phyloP scores from a whole-genome alignment of 257 asterid genomes.

The Coffea eugenioides region DNA sequence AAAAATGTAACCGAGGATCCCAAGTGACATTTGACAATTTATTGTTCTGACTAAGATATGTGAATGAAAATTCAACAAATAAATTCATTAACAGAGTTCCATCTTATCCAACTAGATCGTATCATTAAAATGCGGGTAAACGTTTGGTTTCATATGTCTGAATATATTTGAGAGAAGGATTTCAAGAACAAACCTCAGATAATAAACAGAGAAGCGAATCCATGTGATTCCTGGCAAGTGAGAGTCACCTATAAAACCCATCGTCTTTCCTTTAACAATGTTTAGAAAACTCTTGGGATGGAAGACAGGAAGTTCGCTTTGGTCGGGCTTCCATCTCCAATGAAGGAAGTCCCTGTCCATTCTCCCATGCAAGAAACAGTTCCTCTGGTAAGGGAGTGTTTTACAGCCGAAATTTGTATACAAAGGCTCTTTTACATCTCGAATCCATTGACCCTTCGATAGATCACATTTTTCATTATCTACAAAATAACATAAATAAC shows the following conservation, averaged over 20 bases:
- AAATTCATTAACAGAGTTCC: too few relatives aligned
- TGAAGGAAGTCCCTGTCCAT: slow-evolving; percentile 43
- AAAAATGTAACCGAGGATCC: too few relatives aligned
- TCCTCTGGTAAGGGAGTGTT: slow-evolving; percentile 40
- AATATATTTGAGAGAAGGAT: neutral
- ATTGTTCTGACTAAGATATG: too few relatives aligned
- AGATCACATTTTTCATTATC: slow-evolving; percentile 41
- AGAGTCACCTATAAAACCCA: slow-evolving; percentile 85
- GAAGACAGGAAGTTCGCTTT: slow-evolving; percentile 55
- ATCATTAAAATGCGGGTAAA: too few relatives aligned
- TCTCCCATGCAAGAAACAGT: slow-evolving; percentile 64
- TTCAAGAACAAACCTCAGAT: slow-evolving; percentile 47
- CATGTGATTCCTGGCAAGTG: slow-evolving; percentile 68
- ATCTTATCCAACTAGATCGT: too few relatives aligned
- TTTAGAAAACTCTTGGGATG: slow-evolving; percentile 36
- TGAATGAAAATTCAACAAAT: too few relatives aligned
- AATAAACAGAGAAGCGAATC: slow-evolving; percentile 77
- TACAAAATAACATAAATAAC: neutral
- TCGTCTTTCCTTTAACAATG: slow-evolving; percentile 43
- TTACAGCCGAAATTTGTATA: slow-evolving; percentile 62
- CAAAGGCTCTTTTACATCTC: slow-evolving; percentile 21
- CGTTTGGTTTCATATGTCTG: neutral
- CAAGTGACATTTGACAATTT: too few relatives aligned
- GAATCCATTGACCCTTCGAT: slow-evolving; percentile 63
- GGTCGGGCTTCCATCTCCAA: slow-evolving; percentile 83